Base-by-base conservation (phyloP, 1,284 basidiomycete species). In the Sporisorium iseilematis-ciliati region DNA sequence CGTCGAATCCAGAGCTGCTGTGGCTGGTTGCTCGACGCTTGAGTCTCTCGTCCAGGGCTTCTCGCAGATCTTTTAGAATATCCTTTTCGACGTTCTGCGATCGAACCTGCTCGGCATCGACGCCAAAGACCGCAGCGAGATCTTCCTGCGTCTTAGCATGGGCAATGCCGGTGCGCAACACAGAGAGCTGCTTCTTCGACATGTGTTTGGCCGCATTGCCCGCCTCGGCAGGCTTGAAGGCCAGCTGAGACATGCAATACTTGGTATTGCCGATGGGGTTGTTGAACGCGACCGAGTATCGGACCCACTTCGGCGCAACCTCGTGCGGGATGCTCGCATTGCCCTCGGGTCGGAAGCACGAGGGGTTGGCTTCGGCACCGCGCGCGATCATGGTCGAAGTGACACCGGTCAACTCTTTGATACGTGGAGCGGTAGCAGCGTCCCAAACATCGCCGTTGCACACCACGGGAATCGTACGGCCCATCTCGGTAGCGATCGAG, bases 311-410 rank as follows among this genome's bases (percentile, higher is more conserved):
- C 12, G 82, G 83, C 26, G 78, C 82, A 48, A 84, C 64, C 33
- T 65, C 69, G n/a, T 74, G 69, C 1, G 78, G 77, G 12, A 75
- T 64, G 56, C 80, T 83, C 31, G 64, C 33, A 16, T 62, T 57
- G 23, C 81, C 75, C 41, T 74, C 40, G 26, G 88, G 85, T 1
- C 90, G 89, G 87, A 99, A 99, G 79, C 93, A 92, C 0, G 92
- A 91, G 0, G 95, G 94, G 85, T 99, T 99, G 10, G 91, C 87
- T 86, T 99, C 97, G 7, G 95, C 95, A 0, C 92, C 93, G 14
- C 95, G 91, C 7, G 96, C 97, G 46, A 99, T 92, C 96, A 99
- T 99, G 33, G 94, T 91, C 0, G 93, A 94, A 75, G 92, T 90
- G n/a, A 93, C 94, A 23, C 92, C 93, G 1, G 80, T 83, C 2